Base-by-base conservation (phyloP, 2,329 filamentous ascomycete genomes). In the Trichophyton benhamiae region DNA sequence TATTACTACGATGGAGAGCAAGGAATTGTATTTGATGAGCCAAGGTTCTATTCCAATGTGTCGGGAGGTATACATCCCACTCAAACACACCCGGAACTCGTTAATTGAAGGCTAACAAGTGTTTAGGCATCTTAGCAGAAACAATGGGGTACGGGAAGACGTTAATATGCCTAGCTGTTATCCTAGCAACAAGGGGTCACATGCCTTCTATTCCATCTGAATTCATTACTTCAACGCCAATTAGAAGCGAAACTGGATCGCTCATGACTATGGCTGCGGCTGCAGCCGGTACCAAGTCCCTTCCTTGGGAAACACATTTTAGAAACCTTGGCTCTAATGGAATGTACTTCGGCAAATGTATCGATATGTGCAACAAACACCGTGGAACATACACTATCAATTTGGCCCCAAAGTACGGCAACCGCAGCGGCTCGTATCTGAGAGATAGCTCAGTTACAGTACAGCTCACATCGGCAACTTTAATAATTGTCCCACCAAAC, bases 401-500 rank as follows among this genome's bases (percentile, higher is more conserved):
- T 0, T 68, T 75, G 25, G 69, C 74, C 44, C 73, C 77, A 30
- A 68, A 68, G 63, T 71, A 71, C 68, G 74, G 63, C 57, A 73
- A 73, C 70, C 79, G 66, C 67, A 77, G 62, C 72, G 79, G 60
- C 71, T 76, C 57, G 27, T 72, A 59, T 68, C 73, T 65, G 58
- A 60, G 57, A 15, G 22, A 59, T 27, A 8, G 20, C 53, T 41
- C 25, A 17, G 58, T 7, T 22, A 62, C 38, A 48, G 15, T 59
- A n/a, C 27, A 59, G 11, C 41, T 66, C 15, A 60, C 62, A 27
- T 79, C 82, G 30, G 82, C 82, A 0, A 95, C 87, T 0, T 76
- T 97, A 2, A 78, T 96, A 17, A 82, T 96, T 33, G 89, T 91
- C 0, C 92, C 92, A 0, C 80, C 85, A 13, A 96, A 96, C 69